Evolutionary conservation across 208 protist species (phyloP).

Genomic region (Trypanosoma scelopori): DNA sequence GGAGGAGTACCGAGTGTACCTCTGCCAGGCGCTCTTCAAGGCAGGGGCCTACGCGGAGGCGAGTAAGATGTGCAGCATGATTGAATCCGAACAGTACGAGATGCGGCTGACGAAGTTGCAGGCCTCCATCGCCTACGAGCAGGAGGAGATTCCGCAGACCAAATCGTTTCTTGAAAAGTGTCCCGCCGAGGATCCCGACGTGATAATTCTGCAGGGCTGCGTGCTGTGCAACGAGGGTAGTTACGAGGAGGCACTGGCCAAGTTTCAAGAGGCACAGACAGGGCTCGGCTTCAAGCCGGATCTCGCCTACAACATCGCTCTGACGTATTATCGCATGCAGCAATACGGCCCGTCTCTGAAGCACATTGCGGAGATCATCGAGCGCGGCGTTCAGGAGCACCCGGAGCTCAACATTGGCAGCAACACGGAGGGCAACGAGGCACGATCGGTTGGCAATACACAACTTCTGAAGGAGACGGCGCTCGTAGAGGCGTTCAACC

Average conservation of each 20-base stretch:
- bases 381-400: constrained; percentile 94
- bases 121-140: constrained; percentile 91
- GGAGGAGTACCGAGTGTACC: constrained; percentile 96
- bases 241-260: constrained; percentile 91
- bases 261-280: constrained; percentile 93
- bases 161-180: constrained; percentile 89
- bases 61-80: constrained; percentile 71
- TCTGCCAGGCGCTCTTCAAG: constrained; percentile 96
- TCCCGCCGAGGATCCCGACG: constrained; percentile 82
- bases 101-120: constrained; percentile 88
- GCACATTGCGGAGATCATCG: constrained; percentile 95
- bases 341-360: constrained; percentile 94
- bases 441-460: constrained; percentile 95
- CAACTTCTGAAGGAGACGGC: constrained; percentile 94
- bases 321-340: constrained; percentile 95
- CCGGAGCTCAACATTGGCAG: constrained; percentile 93
- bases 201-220: constrained; percentile 87
- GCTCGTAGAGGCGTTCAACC: constrained; percentile 97
- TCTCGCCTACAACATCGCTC: constrained; percentile 96
- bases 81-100: constrained; percentile 83
- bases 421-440: constrained; percentile 92
- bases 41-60: constrained; percentile 92
- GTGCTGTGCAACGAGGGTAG: constrained; percentile 91
- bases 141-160: constrained; percentile 90
- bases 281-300: constrained; percentile 87